Percentiles rank a stretch among this genome's conserved stretches.
Conservation (phyloP, 2,329 filamentous ascomycete species). For the Aspergillus fructus region DNA sequence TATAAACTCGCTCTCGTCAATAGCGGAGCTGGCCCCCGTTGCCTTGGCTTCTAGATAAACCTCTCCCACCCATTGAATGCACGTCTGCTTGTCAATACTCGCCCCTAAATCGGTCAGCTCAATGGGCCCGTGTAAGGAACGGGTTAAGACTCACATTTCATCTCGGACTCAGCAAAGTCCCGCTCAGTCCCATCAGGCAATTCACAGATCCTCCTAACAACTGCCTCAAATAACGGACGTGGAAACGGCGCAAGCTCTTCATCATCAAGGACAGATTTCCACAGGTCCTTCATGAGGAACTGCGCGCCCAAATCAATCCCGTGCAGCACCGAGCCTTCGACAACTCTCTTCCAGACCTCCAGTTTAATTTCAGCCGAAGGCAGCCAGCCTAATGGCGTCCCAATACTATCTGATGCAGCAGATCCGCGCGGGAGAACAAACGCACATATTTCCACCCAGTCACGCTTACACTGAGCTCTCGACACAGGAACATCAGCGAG, state of each 20-base stretch:
- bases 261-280: slow-evolving; percentile 40
- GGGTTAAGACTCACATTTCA: slow-evolving; percentile 38
- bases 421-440: slow-evolving; percentile 44
- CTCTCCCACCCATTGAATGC: slow-evolving; percentile 40
- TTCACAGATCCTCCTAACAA: slow-evolving; percentile 37
- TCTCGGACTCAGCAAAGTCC: slow-evolving; percentile 21
- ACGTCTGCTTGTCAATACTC: slow-evolving; percentile 36
- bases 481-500: slow-evolving; percentile 55
- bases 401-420: background rate
- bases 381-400: slow-evolving; percentile 32
- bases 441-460: slow-evolving; percentile 53
- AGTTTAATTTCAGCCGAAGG: slow-evolving; percentile 51
- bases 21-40: slow-evolving; percentile 28
- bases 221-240: slow-evolving; percentile 36
- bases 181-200: slow-evolving; percentile 17
- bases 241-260: slow-evolving; percentile 34
- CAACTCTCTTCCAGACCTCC: slow-evolving; percentile 49
- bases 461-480: slow-evolving; percentile 49
- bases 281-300: slow-evolving; percentile 42
- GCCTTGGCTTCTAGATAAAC: slow-evolving; percentile 40
- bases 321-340: slow-evolving; percentile 41
- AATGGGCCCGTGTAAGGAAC: background rate
- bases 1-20: slow-evolving; percentile 35
- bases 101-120: slow-evolving; percentile 32
- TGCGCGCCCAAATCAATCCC: slow-evolving; percentile 42